These are phyloP conservation scores for Asterophora lycoperdoides DNA, from an alignment of 768 basidiomycete genomes.

Conservation along the genomic window DNA sequence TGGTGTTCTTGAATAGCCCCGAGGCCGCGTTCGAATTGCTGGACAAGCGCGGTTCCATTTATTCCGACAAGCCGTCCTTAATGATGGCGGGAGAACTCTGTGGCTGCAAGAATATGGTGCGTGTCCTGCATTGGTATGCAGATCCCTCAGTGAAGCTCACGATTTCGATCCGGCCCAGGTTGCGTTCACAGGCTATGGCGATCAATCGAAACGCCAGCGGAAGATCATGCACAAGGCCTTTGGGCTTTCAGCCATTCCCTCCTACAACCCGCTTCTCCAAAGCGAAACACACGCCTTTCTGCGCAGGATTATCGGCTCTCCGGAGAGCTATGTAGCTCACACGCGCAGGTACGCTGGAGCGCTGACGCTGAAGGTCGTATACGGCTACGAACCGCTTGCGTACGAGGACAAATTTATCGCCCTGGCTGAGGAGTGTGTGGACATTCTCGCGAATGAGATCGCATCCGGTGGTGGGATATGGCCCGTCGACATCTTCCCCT, in stretches of 20 bases:
- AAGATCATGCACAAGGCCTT: conserved; percentile 64
- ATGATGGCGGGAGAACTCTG: conserved; percentile 74
- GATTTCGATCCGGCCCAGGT: conserved; percentile 30
- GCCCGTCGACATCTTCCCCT: conserved; percentile 45
- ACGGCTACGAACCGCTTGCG: conserved; percentile 48
- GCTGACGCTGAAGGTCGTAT: conserved; percentile 54
- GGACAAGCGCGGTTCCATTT: conserved; percentile 66
- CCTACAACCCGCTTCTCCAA: conserved; percentile 55
- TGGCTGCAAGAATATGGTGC: conserved; percentile 65
- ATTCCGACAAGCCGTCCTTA: conserved; percentile 68
- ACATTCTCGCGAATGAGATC: conserved; percentile 37
- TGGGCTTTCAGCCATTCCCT: conserved; percentile 44
- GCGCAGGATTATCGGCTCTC: conserved; percentile 45
- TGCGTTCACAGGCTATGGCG: conserved; percentile 65
- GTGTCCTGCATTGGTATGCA: conserved; percentile 13
- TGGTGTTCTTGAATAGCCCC: conserved; percentile 63
- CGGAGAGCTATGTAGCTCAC: conserved; percentile 32
- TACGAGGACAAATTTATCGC: conserved; percentile 36
- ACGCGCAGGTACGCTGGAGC: conserved; percentile 54
- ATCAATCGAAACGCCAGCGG: conserved; percentile 60
- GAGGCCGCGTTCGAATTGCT: conserved; percentile 60
- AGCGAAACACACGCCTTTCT: conserved; percentile 57
- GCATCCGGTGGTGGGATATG: conserved; percentile 43
- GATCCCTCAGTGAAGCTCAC: neutral
- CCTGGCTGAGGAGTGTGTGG: conserved; percentile 40